Evolutionary conservation across 2,329 filamentous ascomycete genomes (phyloP).

Genomic region (Neofusicoccum umdonicola): DNA sequence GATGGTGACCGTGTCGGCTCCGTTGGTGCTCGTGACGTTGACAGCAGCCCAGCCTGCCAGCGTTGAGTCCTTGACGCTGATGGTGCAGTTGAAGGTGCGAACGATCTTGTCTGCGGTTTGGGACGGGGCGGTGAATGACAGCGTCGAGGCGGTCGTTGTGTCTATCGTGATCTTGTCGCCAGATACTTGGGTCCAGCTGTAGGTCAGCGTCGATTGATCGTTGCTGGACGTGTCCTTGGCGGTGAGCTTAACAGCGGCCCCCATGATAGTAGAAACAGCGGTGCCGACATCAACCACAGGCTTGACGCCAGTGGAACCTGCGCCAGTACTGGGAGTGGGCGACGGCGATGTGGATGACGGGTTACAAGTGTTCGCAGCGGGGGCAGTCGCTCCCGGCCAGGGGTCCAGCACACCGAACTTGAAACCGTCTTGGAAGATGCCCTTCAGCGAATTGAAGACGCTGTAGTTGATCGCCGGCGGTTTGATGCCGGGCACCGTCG

Average conservation of each 20-base stretch:
- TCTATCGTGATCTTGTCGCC: slow-evolving; percentile 26
- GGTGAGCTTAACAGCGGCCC: slow-evolving; percentile 28
- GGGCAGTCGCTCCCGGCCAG: slow-evolving; percentile 33
- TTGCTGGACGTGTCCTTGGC: slow-evolving; percentile 29
- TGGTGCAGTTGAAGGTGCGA: slow-evolving; percentile 30
- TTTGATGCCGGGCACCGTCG: slow-evolving; percentile 39
- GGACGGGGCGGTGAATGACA: slow-evolving; percentile 26
- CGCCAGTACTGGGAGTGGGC: slow-evolving; percentile 19
- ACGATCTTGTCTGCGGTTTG: slow-evolving; percentile 22
- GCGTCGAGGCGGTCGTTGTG: slow-evolving; percentile 23
- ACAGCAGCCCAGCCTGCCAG: slow-evolving; percentile 23
- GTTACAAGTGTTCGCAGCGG: slow-evolving; percentile 28
- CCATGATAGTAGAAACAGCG: slow-evolving; percentile 25
- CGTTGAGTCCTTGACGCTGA: slow-evolving; percentile 27
- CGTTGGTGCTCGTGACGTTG: slow-evolving; percentile 27
- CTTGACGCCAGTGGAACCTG: slow-evolving; percentile 23
- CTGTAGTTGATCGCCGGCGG: slow-evolving; percentile 27
- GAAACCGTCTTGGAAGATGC: slow-evolving; percentile 29
- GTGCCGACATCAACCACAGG: slow-evolving; percentile 20
- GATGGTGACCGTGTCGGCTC: slow-evolving; percentile 30
- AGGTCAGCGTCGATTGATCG: slow-evolving; percentile 27
- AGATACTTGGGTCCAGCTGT: slow-evolving; percentile 31
- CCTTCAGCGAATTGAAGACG: slow-evolving; percentile 37
- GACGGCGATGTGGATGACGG: slow-evolving; percentile 20
- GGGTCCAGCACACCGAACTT: slow-evolving; percentile 40